Conservation (phyloP, 2,329 filamentous ascomycete species). For the Fusarium irregulare region DNA sequence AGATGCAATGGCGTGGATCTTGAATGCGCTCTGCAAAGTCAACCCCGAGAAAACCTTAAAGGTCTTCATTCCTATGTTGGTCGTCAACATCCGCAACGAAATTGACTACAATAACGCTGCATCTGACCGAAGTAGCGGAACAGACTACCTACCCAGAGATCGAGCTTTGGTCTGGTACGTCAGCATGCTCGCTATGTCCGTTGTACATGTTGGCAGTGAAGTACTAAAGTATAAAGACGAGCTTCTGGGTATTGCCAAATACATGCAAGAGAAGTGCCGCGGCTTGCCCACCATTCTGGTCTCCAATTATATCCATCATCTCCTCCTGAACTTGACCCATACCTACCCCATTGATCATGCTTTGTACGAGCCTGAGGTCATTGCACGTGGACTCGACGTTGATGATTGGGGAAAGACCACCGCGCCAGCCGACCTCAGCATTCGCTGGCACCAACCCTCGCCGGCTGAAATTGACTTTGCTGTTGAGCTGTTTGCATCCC, state of each 20-base stretch:
- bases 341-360: constrained; percentile 93
- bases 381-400: constrained; percentile 77
- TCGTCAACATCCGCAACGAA: constrained; percentile 92
- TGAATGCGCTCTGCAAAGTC: constrained; percentile 95
- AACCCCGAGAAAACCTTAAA: constrained; percentile 94
- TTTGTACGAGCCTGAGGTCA: constrained; percentile 83
- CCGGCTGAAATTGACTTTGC: constrained; percentile 87
- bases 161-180: constrained; percentile 96
- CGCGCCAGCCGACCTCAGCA: constrained; percentile 78
- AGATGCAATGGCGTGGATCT: constrained; percentile 98
- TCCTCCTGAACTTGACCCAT: constrained; percentile 92
- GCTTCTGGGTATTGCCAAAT: constrained; percentile 88
- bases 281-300: constrained; percentile 95
- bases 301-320: constrained; percentile 96
- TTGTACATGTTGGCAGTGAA: constrained; percentile 92
- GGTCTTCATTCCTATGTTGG: constrained; percentile 88
- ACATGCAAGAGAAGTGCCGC: constrained; percentile 96
- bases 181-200: constrained; percentile 96
- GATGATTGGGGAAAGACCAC: constrained; percentile 87
- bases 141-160: constrained; percentile 92
- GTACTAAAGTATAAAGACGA: constrained; percentile 90
- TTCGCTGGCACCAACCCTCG: constrained; percentile 91
- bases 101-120: constrained; percentile 97
- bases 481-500: constrained; percentile 86
- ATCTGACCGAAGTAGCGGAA: constrained; percentile 91